Evolutionary conservation across 768 basidiomycete species (phyloP).

Genomic region (Cystobasidium tubakii): DNA sequence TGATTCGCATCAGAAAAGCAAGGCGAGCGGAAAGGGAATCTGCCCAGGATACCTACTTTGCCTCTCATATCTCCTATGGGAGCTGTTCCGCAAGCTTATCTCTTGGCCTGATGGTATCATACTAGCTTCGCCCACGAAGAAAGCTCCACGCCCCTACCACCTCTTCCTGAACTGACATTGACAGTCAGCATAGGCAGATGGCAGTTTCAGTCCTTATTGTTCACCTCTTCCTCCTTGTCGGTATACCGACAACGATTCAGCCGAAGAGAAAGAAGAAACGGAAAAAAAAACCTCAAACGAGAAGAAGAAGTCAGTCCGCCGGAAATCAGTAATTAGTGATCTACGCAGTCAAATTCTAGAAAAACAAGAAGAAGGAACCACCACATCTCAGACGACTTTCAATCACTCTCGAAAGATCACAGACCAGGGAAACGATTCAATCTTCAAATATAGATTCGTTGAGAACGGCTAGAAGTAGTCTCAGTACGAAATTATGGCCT

Average conservation of each 20-base stretch:
- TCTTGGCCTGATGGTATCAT: slow-evolving; percentile 5
- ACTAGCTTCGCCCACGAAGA: background rate
- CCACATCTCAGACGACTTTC: background rate
- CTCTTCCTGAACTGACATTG: background rate
- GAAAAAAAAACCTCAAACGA: background rate
- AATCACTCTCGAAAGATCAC: background rate
- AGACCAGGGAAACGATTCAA: background rate
- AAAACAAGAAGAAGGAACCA: background rate
- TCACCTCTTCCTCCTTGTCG: background rate
- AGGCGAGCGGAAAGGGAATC: background rate
- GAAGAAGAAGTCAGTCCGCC: background rate
- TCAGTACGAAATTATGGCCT: background rate
- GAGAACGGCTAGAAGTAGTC: background rate
- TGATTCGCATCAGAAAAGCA: background rate
- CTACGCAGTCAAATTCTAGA: background rate
- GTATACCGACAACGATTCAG: background rate
- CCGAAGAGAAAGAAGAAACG: background rate
- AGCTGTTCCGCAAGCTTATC: background rate
- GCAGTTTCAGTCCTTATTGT: background rate
- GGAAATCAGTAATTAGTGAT: background rate
- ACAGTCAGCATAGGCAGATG: background rate
- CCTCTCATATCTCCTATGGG: slow-evolving; percentile 9
- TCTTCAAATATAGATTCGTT: background rate
- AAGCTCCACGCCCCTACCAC: background rate
- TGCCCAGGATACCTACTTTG: background rate